Percentiles rank a stretch among this genome's conserved stretches.
These are phyloP conservation scores for Calonectria honghensis DNA, from an alignment of 2,329 filamentous ascomycete species.

Conservation along the genomic window DNA sequence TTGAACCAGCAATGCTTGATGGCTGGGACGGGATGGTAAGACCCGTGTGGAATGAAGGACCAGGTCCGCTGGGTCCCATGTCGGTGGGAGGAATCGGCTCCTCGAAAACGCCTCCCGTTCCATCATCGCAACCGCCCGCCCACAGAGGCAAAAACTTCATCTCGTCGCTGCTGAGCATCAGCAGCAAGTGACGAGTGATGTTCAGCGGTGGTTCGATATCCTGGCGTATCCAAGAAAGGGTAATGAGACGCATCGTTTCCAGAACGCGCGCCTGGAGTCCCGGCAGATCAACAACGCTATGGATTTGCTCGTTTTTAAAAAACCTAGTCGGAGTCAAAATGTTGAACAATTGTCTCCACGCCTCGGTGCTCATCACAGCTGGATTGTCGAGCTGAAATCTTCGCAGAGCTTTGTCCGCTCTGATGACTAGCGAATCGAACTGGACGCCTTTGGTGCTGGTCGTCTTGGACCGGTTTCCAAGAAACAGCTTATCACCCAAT, in stretches of 20 bases:
- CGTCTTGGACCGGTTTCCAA: constrained; percentile 12
- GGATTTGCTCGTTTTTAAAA: background rate
- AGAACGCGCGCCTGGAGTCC: constrained; percentile 51
- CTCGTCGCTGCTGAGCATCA: constrained; percentile 74
- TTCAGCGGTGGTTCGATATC: constrained; percentile 60
- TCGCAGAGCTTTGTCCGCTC: constrained; percentile 39
- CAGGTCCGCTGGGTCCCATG: constrained; percentile 67
- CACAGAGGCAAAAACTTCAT: constrained; percentile 79
- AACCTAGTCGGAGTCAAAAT: background rate
- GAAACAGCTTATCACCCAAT: constrained; percentile 43
- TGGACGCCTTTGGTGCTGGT: background rate
- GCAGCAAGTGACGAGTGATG: constrained; percentile 67
- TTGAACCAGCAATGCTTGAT: constrained; percentile 60
- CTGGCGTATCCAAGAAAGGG: constrained; percentile 52
- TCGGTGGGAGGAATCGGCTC: constrained; percentile 63
- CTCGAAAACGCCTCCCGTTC: constrained; percentile 70
- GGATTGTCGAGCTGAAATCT: constrained; percentile 36
- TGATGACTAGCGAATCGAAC: constrained; percentile 28
- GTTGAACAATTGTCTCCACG: constrained; percentile 39
- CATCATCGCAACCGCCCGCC: constrained; percentile 75
- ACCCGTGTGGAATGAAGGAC: constrained; percentile 69
- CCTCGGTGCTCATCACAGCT: background rate
- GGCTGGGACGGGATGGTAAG: constrained; percentile 60
- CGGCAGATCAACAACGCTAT: constrained; percentile 46
- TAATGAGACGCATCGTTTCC: constrained; percentile 46